Conservation (phyloP, 495 filamentous ascomycete genomes). For the Cercophora sp. region DNA sequence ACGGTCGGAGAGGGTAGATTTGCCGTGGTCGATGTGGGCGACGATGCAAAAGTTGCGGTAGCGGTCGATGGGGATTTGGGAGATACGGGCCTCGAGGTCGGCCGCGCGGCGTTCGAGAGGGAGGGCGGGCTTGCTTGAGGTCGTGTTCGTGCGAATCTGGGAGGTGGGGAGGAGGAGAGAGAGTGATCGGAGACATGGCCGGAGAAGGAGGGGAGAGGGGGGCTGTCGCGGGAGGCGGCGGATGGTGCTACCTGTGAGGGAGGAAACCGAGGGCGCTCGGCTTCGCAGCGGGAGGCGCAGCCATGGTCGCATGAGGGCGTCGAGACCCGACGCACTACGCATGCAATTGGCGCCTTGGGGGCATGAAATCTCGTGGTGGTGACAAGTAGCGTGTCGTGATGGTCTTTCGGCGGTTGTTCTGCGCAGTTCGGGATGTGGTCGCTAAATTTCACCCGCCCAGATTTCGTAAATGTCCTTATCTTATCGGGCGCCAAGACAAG, state of each 20-base stretch:
- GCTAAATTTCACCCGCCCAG: constrained; percentile 12
- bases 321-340: constrained; percentile 23
- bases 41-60: constrained; percentile 98
- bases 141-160: not conserved
- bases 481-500: constrained; percentile 10
- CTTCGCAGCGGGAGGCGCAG: constrained; percentile 20
- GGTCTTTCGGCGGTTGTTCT: not conserved
- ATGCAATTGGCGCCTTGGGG: constrained; percentile 24
- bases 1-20: constrained; percentile 88
- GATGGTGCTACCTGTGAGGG: constrained; percentile 2
- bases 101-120: constrained; percentile 15
- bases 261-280: not conserved
- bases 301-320: constrained; percentile 32
- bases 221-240: not conserved
- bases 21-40: constrained; percentile 98
- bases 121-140: constrained; percentile 7
- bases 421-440: not conserved
- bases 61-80: constrained; percentile 81
- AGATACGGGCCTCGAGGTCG: constrained; percentile 76
- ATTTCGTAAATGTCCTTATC: constrained; percentile 16
- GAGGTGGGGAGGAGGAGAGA: not conserved
- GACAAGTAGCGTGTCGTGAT: not conserved
- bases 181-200: not conserved
- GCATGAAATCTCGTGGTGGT: constrained; percentile 11
- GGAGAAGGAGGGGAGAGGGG: not conserved